Conservation (phyloP, 2,329 filamentous ascomycete genomes). For the Apiospora aurea region DNA sequence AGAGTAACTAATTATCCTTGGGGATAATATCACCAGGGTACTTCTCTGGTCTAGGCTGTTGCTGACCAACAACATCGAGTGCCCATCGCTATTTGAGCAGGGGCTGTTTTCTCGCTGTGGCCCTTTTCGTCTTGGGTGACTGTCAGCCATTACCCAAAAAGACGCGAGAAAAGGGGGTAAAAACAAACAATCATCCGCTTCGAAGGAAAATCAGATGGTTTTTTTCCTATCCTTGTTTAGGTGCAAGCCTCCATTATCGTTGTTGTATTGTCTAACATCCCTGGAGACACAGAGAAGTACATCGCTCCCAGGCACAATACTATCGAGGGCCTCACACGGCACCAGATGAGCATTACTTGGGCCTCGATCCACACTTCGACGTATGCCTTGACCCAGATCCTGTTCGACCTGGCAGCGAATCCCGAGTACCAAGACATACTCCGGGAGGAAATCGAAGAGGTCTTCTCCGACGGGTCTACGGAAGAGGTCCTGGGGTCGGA, state of each 20-base stretch:
- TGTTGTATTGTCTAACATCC: too few relatives aligned
- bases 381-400: slow-evolving; percentile 1
- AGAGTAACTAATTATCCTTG: too few relatives aligned
- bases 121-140: too few relatives aligned
- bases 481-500: neutral
- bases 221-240: too few relatives aligned
- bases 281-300: neutral
- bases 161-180: too few relatives aligned
- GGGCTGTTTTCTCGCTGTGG: too few relatives aligned
- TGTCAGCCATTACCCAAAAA: too few relatives aligned
- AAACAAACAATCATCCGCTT: too few relatives aligned
- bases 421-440: slow-evolving; percentile 13
- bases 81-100: neutral
- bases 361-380: slow-evolving; percentile 14
- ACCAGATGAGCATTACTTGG: slow-evolving; percentile 6
- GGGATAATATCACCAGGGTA: neutral
- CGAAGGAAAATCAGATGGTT: too few relatives aligned
- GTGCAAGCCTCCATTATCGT: too few relatives aligned
- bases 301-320: neutral
- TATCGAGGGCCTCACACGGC: neutral
- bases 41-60: neutral
- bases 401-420: neutral
- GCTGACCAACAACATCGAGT: neutral
- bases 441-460: neutral
- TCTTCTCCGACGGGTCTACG: neutral